phyloP scores from a whole-genome alignment of 225 moss, liverwort and hornwort genomes.

The Marchantia polymorpha region DNA sequence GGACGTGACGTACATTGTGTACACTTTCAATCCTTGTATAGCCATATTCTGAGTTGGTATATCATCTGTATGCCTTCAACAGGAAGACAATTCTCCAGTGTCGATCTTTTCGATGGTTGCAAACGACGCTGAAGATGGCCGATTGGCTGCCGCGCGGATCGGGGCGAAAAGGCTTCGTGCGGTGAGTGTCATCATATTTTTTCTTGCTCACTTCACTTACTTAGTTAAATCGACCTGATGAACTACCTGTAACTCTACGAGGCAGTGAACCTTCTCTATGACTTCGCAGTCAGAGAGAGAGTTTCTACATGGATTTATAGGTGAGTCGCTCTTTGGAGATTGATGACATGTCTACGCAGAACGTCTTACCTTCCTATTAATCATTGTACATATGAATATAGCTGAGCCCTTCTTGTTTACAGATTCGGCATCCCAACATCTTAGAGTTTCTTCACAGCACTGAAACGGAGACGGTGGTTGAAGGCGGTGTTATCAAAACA shows the following conservation, averaged over 20 bases:
- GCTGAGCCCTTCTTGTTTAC: conserved; percentile 11
- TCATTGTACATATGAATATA: neutral
- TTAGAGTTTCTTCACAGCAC: conserved; percentile 73
- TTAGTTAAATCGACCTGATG: no score
- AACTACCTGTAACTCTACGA: no score
- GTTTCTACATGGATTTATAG: neutral
- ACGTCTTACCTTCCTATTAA: neutral
- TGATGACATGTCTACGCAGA: neutral
- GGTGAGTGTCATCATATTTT: conserved; percentile 35
- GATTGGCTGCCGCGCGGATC: conserved; percentile 85
- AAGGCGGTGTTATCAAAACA: conserved; percentile 60
- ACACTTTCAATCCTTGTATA: no score
- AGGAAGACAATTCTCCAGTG: conserved; percentile 85
- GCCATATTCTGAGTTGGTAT: neutral
- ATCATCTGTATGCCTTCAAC: conserved; percentile 5
- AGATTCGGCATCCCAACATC: conserved; percentile 95
- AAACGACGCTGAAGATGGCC: conserved; percentile 59
- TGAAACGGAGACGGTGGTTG: conserved; percentile 59
- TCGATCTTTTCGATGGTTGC: conserved; percentile 85
- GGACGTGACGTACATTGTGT: no score
- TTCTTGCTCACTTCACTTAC: neutral
- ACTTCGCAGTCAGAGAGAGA: no score
- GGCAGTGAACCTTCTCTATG: no score
- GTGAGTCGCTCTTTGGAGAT: neutral
- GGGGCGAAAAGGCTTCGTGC: conserved; percentile 82